Conservation (phyloP, 2,329 filamentous ascomycete species). For the Tolypocladium sp. region DNA sequence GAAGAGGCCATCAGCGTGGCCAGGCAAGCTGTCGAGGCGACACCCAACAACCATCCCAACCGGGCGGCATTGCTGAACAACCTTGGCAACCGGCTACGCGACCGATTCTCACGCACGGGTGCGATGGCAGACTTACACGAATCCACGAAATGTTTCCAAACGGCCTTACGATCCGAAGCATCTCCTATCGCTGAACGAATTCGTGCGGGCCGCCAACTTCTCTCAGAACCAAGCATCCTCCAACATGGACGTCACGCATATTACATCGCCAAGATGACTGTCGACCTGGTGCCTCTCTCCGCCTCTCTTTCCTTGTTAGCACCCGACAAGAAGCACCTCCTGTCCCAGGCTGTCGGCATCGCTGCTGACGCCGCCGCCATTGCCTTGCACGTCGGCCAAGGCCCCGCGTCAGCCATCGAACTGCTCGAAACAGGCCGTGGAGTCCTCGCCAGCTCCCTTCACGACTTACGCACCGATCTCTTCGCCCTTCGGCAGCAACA, state of each 20-base stretch:
- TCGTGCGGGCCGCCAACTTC: neutral
- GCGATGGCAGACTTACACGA: neutral
- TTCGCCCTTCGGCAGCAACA: neutral
- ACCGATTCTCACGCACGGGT: neutral
- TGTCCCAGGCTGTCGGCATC: neutral
- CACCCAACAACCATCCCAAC: neutral
- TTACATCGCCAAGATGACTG: neutral
- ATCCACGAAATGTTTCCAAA: neutral
- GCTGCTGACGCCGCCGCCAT: neutral
- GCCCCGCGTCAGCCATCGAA: slow-evolving; percentile 3
- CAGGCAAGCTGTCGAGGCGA: neutral
- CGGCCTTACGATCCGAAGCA: neutral
- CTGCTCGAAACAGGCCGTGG: slow-evolving; percentile 17
- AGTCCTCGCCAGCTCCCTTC: slow-evolving; percentile 11
- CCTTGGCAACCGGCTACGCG: neutral
- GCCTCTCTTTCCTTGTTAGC: neutral
- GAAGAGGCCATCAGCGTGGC: neutral
- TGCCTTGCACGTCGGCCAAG: neutral
- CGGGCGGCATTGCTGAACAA: neutral
- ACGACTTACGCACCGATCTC: slow-evolving; percentile 11
- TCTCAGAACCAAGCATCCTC: neutral
- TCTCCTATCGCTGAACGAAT: neutral
- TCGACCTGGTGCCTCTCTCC: neutral
- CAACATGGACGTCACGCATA: neutral
- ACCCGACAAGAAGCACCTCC: neutral